These are phyloP conservation scores for Beauveria medogensis DNA, from an alignment of 2,329 filamentous ascomycete genomes.

Conservation along the genomic window DNA sequence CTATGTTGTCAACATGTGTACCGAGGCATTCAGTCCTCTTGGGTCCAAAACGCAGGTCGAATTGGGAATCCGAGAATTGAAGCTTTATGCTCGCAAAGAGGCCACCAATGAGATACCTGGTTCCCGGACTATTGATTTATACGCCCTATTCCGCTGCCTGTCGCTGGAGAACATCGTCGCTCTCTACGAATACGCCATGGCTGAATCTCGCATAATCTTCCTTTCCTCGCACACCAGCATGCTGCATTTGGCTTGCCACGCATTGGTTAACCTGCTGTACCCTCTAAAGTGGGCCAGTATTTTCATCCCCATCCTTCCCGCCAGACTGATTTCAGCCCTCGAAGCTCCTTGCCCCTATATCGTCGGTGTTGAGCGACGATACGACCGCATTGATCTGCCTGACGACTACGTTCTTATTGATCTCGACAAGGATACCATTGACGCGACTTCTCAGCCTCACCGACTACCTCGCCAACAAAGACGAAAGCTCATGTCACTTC, in stretches of 20 bases:
- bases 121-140: constrained; percentile 84
- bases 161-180: constrained; percentile 89
- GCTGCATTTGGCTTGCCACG: constrained; percentile 86
- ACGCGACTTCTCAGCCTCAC: constrained; percentile 70
- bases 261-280: constrained; percentile 78
- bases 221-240: constrained; percentile 93
- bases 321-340: constrained; percentile 77
- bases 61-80: constrained; percentile 78
- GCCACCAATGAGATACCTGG: constrained; percentile 88
- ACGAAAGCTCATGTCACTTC: constrained; percentile 76
- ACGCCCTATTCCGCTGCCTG: constrained; percentile 81
- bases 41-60: constrained; percentile 95
- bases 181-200: constrained; percentile 85
- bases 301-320: constrained; percentile 85
- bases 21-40: constrained; percentile 85
- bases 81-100: constrained; percentile 87
- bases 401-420: constrained; percentile 95
- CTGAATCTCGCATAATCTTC: constrained; percentile 92
- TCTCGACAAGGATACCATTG: constrained; percentile 82
- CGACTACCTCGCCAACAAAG: constrained; percentile 81
- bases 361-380: constrained; percentile 87
- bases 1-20: constrained; percentile 94
- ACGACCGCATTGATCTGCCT: constrained; percentile 76
- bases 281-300: constrained; percentile 90
- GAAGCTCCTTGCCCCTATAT: constrained; percentile 97